These are phyloP conservation scores for Fusarium dlaminii DNA, from an alignment of 2,329 filamentous ascomycete species.

Conservation along the genomic window DNA sequence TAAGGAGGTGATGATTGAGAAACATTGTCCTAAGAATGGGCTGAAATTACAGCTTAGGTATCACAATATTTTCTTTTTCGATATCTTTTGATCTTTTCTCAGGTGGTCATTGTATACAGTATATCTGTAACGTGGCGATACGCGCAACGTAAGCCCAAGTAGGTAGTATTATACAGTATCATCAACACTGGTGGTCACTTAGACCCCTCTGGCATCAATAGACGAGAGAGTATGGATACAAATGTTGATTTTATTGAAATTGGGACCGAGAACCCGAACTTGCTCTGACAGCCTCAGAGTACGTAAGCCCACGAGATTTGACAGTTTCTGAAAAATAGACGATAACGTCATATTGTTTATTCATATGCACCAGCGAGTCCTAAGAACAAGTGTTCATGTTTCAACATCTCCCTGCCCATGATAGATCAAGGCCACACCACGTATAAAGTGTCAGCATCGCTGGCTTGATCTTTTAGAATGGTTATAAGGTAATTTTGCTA, in stretches of 20 bases:
- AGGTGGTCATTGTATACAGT: neutral
- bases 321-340: neutral
- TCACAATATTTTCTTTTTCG: neutral
- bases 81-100: neutral
- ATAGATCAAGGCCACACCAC: neutral
- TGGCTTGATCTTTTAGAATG: neutral
- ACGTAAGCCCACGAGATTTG: neutral
- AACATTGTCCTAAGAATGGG: neutral
- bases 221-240: neutral
- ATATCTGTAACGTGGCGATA: neutral
- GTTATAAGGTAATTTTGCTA: neutral
- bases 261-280: neutral
- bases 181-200: neutral
- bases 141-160: neutral
- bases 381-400: neutral
- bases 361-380: neutral
- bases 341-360: neutral
- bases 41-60: conserved; percentile 14
- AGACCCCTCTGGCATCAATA: neutral
- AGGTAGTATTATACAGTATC: neutral
- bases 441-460: neutral
- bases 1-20: neutral
- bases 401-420: neutral
- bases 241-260: neutral
- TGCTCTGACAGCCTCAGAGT: too few relatives aligned